Percentiles rank a stretch among this genome's conserved stretches.
Evolutionary conservation across 139 green algal species (phyloP).

Genomic region (Zygnema circumcarinatum): DNA sequence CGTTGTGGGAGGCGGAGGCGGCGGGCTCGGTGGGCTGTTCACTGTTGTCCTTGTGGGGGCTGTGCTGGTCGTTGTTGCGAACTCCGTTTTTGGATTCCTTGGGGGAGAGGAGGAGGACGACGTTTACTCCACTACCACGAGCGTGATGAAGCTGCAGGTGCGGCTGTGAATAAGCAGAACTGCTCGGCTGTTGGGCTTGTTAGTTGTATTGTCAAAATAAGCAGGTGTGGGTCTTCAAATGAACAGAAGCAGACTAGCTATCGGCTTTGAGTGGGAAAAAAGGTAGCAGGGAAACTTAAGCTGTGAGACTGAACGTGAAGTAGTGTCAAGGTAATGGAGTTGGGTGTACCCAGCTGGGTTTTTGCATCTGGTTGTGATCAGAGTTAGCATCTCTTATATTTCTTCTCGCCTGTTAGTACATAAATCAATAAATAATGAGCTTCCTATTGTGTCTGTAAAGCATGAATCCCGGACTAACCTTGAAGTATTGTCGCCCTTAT

Average conservation of each 20-base stretch:
- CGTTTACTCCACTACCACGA: neutral
- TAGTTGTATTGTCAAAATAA: neutral
- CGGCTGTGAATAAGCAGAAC: neutral
- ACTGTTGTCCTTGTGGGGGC: constrained; percentile 37
- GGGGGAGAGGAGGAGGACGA: constrained; percentile 8
- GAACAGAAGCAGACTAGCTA: neutral
- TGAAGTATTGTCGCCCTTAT: too few relatives aligned
- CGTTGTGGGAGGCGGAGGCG: constrained; percentile 13
- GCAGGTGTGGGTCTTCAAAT: neutral
- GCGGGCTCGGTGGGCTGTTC: constrained; percentile 10
- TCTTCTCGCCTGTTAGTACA: too few relatives aligned
- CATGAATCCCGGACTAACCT: too few relatives aligned
- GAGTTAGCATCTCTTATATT: too few relatives aligned
- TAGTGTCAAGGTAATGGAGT: too few relatives aligned
- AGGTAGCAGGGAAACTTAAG: too few relatives aligned
- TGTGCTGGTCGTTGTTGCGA: constrained; percentile 16
- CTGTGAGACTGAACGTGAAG: too few relatives aligned
- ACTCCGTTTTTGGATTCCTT: constrained; percentile 22
- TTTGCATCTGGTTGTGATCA: too few relatives aligned
- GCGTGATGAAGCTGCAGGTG: constrained; percentile 38
- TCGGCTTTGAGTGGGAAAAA: neutral
- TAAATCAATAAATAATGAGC: too few relatives aligned
- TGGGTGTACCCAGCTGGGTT: too few relatives aligned
- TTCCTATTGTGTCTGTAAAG: too few relatives aligned
- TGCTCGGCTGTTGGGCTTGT: neutral